These are phyloP conservation scores for Silene latifolia DNA, from an alignment of 148 eudicot genomes.

Conservation along the genomic window DNA sequence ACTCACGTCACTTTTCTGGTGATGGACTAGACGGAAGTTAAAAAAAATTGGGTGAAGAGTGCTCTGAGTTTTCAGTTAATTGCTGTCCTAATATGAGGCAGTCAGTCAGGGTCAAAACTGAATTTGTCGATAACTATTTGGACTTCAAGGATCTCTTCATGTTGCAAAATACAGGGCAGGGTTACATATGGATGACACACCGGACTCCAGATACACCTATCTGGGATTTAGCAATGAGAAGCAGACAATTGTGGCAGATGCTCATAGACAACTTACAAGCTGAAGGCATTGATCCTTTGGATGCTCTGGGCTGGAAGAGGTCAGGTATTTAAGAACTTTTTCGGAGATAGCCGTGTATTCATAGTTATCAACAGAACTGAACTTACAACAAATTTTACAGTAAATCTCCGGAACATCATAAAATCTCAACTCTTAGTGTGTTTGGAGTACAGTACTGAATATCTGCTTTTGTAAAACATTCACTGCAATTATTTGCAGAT, in stretches of 20 bases:
- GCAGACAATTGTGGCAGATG: constrained; percentile 69
- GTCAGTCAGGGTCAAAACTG: not conserved
- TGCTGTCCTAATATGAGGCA: too few species aligned
- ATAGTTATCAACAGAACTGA: not conserved
- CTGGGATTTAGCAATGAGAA: constrained; percentile 76
- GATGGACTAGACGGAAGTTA: too few species aligned
- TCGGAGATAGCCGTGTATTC: not conserved
- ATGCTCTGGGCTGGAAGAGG: constrained; percentile 74
- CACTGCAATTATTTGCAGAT: not conserved
- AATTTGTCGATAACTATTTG: not conserved
- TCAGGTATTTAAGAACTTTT: constrained; percentile 41
- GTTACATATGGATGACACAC: constrained; percentile 82
- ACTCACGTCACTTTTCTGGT: too few species aligned
- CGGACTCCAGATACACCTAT: constrained; percentile 53
- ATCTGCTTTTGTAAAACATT: not conserved
- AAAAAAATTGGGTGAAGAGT: not conserved
- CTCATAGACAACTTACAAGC: constrained; percentile 43
- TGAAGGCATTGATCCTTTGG: constrained; percentile 58
- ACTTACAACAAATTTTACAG: not conserved
- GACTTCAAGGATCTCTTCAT: not conserved
- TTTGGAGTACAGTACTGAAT: not conserved
- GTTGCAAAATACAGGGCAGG: constrained; percentile 56
- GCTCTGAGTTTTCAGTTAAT: not conserved
- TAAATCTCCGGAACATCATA: not conserved
- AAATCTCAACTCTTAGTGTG: not conserved